Conservation (phyloP, 495 filamentous ascomycete genomes). For the Stereocaulon alpinum region DNA sequence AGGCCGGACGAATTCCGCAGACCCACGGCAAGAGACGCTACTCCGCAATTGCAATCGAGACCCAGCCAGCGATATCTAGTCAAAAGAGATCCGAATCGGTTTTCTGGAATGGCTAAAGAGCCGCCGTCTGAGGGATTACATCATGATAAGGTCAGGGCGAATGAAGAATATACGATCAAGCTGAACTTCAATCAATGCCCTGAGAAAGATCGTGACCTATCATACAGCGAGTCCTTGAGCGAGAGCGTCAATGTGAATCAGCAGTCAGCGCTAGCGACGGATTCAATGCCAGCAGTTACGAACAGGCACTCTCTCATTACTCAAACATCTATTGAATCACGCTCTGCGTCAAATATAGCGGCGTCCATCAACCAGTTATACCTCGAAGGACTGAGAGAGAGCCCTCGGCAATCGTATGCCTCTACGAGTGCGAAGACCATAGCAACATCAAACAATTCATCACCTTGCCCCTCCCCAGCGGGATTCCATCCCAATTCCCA, state of each 20-base stretch:
- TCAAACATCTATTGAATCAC: constrained; percentile 13
- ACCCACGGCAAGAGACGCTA: constrained; percentile 28
- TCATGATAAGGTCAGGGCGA: neutral
- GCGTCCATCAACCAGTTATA: constrained; percentile 19
- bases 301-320: constrained; percentile 22
- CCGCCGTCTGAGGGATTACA: neutral
- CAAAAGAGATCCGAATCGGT: constrained; percentile 46
- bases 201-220: constrained; percentile 31
- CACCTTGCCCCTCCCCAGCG: constrained; percentile 38
- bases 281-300: constrained; percentile 28
- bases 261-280: constrained; percentile 27
- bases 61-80: constrained; percentile 42
- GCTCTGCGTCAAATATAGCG: constrained; percentile 17
- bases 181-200: neutral
- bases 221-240: constrained; percentile 21
- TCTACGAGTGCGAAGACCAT: constrained; percentile 29
- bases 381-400: constrained; percentile 16
- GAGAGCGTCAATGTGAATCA: constrained; percentile 26
- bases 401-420: constrained; percentile 17
- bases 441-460: constrained; percentile 44
- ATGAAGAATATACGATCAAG: too few relatives aligned
- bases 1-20: constrained; percentile 41
- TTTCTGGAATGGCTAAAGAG: constrained; percentile 44
- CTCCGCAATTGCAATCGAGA: constrained; percentile 36
- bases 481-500: constrained; percentile 12